Conservation (phyloP, 139 green algal genomes). For the Picochlorum sp. region DNA sequence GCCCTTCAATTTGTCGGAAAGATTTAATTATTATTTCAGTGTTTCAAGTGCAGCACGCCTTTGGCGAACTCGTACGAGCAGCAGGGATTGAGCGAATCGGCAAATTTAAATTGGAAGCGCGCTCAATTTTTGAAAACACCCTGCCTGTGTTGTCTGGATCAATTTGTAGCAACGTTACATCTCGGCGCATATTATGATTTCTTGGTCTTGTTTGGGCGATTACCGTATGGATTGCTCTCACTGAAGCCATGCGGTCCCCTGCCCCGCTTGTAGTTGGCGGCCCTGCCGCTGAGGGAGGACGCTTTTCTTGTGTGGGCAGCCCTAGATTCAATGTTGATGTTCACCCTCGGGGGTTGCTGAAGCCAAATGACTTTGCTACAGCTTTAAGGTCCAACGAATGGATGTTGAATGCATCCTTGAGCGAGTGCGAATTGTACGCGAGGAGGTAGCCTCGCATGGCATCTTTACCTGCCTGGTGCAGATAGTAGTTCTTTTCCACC, state of each 20-base stretch:
- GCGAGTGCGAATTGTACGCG: conserved; percentile 90
- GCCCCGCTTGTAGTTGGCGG: conserved; percentile 30
- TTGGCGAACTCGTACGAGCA: too few species aligned
- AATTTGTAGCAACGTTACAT: too few species aligned
- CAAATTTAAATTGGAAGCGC: too few species aligned
- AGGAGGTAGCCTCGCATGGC: conserved; percentile 83
- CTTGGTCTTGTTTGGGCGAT: conserved; percentile 13
- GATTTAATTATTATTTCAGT: too few species aligned
- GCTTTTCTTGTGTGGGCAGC: conserved; percentile 58
- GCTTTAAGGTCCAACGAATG: conserved; percentile 84
- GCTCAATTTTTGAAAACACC: too few species aligned
- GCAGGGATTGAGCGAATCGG: too few species aligned
- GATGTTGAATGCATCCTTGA: conserved; percentile 98
- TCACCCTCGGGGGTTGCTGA: conserved; percentile 77
- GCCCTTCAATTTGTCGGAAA: too few species aligned
- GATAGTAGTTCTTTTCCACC: conserved; percentile 99
- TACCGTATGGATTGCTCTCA: conserved; percentile 80
- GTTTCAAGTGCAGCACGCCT: too few species aligned
- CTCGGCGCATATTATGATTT: too few species aligned
- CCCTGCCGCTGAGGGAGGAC: conserved; percentile 12
- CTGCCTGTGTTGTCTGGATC: too few species aligned
- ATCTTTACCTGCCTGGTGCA: conserved; percentile 77
- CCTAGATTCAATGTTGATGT: conserved; percentile 82
- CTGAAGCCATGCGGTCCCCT: conserved; percentile 73
- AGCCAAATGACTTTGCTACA: conserved; percentile 90